Evolutionary conservation across 495 filamentous ascomycete genomes (phyloP).

Genomic region (Margaritispora aquatica): DNA sequence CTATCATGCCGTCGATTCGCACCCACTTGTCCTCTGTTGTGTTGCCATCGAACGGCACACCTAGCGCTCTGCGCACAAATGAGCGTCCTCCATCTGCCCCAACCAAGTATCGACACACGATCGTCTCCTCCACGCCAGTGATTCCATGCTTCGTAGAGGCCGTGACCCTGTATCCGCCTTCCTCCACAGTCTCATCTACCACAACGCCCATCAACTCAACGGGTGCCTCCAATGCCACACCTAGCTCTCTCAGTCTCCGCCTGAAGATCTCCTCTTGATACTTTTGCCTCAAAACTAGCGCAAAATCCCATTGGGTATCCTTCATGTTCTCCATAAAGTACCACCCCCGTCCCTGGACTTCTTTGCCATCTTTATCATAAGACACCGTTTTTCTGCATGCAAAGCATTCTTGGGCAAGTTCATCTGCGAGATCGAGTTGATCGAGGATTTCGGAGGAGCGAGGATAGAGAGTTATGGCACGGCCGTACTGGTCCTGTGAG

Average conservation of each 20-base stretch:
- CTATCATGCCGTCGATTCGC: constrained; percentile 41
- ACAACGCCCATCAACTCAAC: constrained; percentile 27
- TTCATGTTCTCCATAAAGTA: constrained; percentile 32
- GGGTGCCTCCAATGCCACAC: constrained; percentile 22
- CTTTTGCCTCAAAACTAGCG: constrained; percentile 34
- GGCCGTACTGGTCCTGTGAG: constrained; percentile 33
- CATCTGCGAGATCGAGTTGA: constrained; percentile 38
- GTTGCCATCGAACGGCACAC: constrained; percentile 39
- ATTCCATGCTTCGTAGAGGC: constrained; percentile 22
- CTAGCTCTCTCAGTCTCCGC: constrained; percentile 22
- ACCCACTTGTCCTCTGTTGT: constrained; percentile 41
- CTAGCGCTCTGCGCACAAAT: constrained; percentile 34
- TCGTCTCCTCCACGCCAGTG: constrained; percentile 16
- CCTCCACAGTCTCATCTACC: constrained; percentile 21
- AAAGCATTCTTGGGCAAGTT: constrained; percentile 43
- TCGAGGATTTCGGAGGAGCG: constrained; percentile 42
- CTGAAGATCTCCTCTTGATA: constrained; percentile 38
- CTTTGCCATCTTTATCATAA: constrained; percentile 39
- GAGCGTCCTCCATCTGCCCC: constrained; percentile 43
- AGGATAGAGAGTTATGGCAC: constrained; percentile 39
- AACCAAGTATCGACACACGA: constrained; percentile 37
- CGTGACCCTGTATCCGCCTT: constrained; percentile 23
- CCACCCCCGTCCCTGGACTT: constrained; percentile 30
- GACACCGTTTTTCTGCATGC: constrained; percentile 39
- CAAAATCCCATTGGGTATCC: constrained; percentile 38